Evolutionary conservation across 306 rosid genomes (phyloP).

Genomic region (Purshia tridentata): DNA sequence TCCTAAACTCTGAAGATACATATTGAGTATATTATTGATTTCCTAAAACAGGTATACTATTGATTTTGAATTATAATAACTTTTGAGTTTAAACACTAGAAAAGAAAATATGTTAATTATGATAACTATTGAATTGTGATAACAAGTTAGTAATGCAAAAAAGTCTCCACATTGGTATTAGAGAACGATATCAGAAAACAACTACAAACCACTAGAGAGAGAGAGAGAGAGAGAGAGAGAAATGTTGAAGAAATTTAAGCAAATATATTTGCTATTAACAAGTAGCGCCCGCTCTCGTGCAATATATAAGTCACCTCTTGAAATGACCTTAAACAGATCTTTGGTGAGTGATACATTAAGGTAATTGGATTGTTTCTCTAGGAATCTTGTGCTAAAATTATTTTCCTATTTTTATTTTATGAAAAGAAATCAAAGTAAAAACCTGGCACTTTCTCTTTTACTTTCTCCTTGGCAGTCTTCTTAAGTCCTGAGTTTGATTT

Average conservation of each 20-base stretch:
- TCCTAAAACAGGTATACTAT: background rate
- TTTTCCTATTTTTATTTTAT: background rate
- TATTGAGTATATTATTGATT: too few species aligned
- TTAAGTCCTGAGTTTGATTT: conserved; percentile 26
- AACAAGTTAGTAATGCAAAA: background rate
- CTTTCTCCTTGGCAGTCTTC: conserved; percentile 35
- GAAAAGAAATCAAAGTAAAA: conserved; percentile 7
- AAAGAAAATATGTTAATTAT: background rate
- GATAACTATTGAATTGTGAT: too few species aligned
- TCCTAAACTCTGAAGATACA: too few species aligned
- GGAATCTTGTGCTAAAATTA: background rate
- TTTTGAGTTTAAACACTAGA: background rate
- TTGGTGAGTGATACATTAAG: background rate
- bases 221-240: background rate
- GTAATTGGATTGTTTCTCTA: background rate
- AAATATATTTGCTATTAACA: background rate
- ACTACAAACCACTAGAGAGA: background rate
- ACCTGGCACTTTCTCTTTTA: conserved; percentile 44
- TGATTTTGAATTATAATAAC: background rate
- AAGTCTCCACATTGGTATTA: background rate
- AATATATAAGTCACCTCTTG: background rate
- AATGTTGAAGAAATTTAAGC: background rate
- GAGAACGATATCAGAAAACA: background rate
- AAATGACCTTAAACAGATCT: background rate
- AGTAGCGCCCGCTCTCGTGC: background rate